These are phyloP conservation scores for Blastocystis sp. DNA, from an alignment of 352 stramenopile genomes.

Conservation along the genomic window DNA sequence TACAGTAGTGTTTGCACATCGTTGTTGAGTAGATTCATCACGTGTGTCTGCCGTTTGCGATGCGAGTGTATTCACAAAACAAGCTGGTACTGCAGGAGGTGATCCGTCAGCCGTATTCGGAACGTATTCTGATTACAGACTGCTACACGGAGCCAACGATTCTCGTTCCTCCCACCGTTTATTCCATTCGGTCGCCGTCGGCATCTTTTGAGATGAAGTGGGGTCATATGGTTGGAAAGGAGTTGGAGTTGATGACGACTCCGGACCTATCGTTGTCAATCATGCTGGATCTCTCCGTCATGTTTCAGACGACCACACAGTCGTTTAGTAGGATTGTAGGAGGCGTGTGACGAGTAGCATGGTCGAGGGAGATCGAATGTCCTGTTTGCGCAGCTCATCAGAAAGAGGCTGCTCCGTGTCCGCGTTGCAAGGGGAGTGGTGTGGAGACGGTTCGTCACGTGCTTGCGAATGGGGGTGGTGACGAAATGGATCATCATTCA, in stretches of 20 bases:
- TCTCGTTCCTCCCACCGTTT: neutral
- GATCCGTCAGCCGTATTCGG: neutral
- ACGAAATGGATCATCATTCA: neutral
- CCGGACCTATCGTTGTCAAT: neutral
- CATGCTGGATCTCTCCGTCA: neutral
- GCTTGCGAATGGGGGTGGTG: neutral
- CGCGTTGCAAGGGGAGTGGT: neutral
- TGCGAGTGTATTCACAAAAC: neutral
- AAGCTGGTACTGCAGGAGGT: neutral
- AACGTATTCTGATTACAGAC: neutral
- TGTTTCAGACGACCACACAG: neutral
- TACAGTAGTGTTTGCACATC: neutral
- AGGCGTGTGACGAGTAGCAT: neutral
- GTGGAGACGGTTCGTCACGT: neutral
- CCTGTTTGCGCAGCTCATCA: neutral
- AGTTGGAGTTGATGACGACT: neutral
- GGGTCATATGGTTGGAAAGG: neutral
- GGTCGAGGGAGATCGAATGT: slow-evolving; percentile 28
- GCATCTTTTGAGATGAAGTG: neutral
- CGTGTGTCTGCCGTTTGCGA: neutral
- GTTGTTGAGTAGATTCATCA: neutral
- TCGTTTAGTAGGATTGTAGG: neutral
- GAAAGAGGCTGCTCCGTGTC: neutral
- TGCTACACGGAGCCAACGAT: neutral
- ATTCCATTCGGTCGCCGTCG: neutral